Percentiles rank a stretch among this genome's conserved stretches.
Conservation (phyloP, 2,329 filamentous ascomycete genomes). For the Graphilbum fragrans region DNA sequence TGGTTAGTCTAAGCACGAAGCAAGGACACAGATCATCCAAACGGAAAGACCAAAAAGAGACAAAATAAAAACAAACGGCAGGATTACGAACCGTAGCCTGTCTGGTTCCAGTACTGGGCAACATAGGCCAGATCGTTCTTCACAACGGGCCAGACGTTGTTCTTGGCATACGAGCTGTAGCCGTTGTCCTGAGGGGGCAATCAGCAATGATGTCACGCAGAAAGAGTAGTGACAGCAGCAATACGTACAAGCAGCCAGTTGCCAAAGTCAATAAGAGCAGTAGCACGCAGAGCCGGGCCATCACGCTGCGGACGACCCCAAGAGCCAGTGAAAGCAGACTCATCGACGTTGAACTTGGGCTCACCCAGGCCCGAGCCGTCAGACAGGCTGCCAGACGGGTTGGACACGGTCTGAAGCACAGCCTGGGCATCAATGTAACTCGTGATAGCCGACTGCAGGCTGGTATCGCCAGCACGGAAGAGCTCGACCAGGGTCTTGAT, state of each 20-base stretch:
- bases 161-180: slow-evolving; percentile 41
- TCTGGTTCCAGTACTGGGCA: slow-evolving; percentile 57
- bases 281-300: slow-evolving; percentile 65
- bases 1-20: background rate
- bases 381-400: slow-evolving; percentile 51
- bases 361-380: slow-evolving; percentile 51
- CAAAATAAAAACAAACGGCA: no score
- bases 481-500: slow-evolving; percentile 58
- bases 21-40: background rate
- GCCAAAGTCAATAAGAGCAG: slow-evolving; percentile 58
- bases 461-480: slow-evolving; percentile 32
- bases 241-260: slow-evolving; percentile 42
- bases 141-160: slow-evolving; percentile 60
- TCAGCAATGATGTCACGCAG: slow-evolving; percentile 21
- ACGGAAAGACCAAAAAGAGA: no score
- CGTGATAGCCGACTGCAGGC: slow-evolving; percentile 47
- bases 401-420: slow-evolving; percentile 51
- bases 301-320: slow-evolving; percentile 75
- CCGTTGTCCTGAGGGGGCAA: slow-evolving; percentile 37
- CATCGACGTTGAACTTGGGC: slow-evolving; percentile 59
- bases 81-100: slow-evolving; percentile 38
- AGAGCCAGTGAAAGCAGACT: slow-evolving; percentile 48
- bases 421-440: slow-evolving; percentile 59
- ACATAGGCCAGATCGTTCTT: slow-evolving; percentile 67
- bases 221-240: background rate